These are phyloP conservation scores for Kwoniella europaea DNA, from an alignment of 768 basidiomycete species.

Conservation along the genomic window DNA sequence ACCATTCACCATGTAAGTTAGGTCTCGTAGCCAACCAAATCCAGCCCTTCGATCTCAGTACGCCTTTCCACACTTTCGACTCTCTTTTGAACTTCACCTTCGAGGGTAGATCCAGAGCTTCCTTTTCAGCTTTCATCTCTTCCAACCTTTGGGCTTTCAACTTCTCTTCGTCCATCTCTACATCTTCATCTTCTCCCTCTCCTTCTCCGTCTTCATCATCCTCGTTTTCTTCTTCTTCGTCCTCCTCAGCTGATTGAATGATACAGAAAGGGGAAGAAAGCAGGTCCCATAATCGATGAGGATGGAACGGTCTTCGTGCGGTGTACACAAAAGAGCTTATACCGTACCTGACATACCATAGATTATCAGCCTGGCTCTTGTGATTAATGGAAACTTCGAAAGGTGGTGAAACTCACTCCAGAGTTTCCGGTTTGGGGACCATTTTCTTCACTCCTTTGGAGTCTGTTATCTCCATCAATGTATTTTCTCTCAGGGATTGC, in stretches of 20 bases:
- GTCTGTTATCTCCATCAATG: slow-evolving; percentile 33
- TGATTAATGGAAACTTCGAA: no score
- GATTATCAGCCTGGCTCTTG: neutral
- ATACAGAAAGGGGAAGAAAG: slow-evolving; percentile 53
- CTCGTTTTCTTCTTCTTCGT: slow-evolving; percentile 32
- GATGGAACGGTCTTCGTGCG: slow-evolving; percentile 57
- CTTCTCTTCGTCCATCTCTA: slow-evolving; percentile 35
- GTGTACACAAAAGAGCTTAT: slow-evolving; percentile 55
- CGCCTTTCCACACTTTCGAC: slow-evolving; percentile 45
- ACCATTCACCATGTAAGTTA: slow-evolving; percentile 54
- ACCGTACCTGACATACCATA: slow-evolving; percentile 33
- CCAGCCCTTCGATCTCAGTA: slow-evolving; percentile 57
- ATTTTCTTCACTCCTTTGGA: slow-evolving; percentile 32
- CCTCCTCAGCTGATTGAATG: slow-evolving; percentile 50
- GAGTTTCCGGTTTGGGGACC: slow-evolving; percentile 54
- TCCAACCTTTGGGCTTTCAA: slow-evolving; percentile 30
- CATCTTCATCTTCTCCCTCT: slow-evolving; percentile 19
- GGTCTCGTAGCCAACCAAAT: slow-evolving; percentile 57
- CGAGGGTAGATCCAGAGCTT: slow-evolving; percentile 49
- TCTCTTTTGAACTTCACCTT: slow-evolving; percentile 48
- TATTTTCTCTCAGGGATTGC: slow-evolving; percentile 48
- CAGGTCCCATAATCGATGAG: slow-evolving; percentile 54
- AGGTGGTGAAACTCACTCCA: slow-evolving; percentile 39
- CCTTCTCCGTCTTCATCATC: slow-evolving; percentile 27
- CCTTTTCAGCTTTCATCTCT: slow-evolving; percentile 38